Evolutionary conservation across 2,329 filamentous ascomycete species (phyloP).

Genomic region (Pyrenochaeta sp.): DNA sequence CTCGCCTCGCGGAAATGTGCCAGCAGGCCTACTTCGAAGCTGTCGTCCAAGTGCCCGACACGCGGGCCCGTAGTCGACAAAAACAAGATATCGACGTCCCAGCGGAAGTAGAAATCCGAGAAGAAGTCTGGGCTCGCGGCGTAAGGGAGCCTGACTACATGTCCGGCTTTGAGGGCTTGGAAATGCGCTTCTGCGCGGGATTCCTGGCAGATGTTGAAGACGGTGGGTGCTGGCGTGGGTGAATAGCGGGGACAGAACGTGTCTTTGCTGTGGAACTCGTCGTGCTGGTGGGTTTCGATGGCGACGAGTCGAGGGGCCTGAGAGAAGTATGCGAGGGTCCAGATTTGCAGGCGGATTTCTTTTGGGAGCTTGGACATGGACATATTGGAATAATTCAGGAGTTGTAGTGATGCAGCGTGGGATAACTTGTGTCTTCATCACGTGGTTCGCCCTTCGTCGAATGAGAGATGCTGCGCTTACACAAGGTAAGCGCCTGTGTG

Average conservation of each 20-base stretch:
- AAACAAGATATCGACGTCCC: slow-evolving; percentile 26
- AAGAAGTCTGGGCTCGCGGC: neutral
- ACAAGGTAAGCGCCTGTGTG: no score
- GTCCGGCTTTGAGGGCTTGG: slow-evolving; percentile 20
- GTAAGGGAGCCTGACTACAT: slow-evolving; percentile 17
- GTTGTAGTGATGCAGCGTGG: no score
- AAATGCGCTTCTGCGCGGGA: slow-evolving; percentile 25
- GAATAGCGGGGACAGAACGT: slow-evolving; percentile 28
- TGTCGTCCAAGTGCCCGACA: slow-evolving; percentile 27
- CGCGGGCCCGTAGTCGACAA: slow-evolving; percentile 16
- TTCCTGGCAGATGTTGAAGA: slow-evolving; percentile 27
- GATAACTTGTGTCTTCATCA: no score
- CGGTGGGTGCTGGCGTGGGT: slow-evolving; percentile 21
- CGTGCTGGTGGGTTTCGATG: slow-evolving; percentile 20
- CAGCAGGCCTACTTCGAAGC: slow-evolving; percentile 25
- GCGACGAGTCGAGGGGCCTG: slow-evolving; percentile 28
- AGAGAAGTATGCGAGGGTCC: slow-evolving; percentile 24
- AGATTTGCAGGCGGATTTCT: slow-evolving; percentile 32
- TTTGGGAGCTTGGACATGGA: slow-evolving; percentile 29
- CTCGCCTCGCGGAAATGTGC: slow-evolving; percentile 23
- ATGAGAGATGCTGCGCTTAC: no score
- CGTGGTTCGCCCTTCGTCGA: no score
- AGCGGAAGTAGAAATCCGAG: slow-evolving; percentile 24
- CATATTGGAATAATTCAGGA: slow-evolving; percentile 20
- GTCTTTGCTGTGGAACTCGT: slow-evolving; percentile 15